phyloP scores from a whole-genome alignment of 495 filamentous ascomycete genomes.

The Aspergillus heteromorphus region DNA sequence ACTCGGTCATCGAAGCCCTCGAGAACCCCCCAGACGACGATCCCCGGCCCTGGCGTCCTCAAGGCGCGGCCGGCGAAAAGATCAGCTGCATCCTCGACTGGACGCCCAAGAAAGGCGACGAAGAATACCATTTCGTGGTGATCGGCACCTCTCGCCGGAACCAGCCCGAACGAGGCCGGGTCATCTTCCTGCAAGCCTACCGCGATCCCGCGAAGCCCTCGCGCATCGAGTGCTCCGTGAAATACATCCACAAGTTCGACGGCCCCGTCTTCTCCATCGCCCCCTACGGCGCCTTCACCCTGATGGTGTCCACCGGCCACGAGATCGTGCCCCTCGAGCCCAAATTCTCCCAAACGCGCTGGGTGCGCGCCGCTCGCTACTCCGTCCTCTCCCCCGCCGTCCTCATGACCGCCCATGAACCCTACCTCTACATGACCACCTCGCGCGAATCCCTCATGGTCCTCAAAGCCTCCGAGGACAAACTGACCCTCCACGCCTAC shows the following conservation, averaged over 20 bases:
- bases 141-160: constrained; percentile 36
- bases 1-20: constrained; percentile 10
- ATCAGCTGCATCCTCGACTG: constrained; percentile 48
- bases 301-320: constrained; percentile 37
- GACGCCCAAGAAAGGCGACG: constrained; percentile 33
- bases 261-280: constrained; percentile 40
- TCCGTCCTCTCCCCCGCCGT: constrained; percentile 37
- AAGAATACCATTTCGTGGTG: constrained; percentile 44
- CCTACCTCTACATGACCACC: constrained; percentile 41
- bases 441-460: constrained; percentile 37
- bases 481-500: constrained; percentile 27
- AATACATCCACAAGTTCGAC: constrained; percentile 33
- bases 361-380: constrained; percentile 24
- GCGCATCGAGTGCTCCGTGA: constrained; percentile 29
- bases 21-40: constrained; percentile 2
- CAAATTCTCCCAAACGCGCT: constrained; percentile 27
- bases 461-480: constrained; percentile 28
- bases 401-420: constrained; percentile 34
- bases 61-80: constrained; percentile 37
- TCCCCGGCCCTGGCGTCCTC: constrained; percentile 26
- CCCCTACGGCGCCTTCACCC: constrained; percentile 31
- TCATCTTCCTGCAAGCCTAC: constrained; percentile 33
- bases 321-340: constrained; percentile 32
- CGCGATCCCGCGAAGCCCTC: constrained; percentile 22
- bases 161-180: constrained; percentile 25